Evolutionary conservation across 306 rosid genomes (phyloP), one percentile per base, ranked within the genome.

Genomic region (Hippophae rhamnoides): DNA sequence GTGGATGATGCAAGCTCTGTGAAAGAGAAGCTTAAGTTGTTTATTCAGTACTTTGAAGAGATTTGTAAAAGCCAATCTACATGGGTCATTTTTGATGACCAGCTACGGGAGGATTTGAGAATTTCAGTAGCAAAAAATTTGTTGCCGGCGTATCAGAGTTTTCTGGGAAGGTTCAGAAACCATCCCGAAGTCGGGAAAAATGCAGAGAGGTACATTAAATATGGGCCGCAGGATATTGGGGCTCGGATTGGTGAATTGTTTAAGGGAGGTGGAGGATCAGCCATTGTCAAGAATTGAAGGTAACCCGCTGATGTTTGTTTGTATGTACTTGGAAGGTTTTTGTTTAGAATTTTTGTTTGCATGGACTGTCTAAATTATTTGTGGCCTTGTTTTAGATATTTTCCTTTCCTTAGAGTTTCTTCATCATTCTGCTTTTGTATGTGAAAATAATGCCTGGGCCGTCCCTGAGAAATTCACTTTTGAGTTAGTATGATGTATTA

Each of bases 1-100:
- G 40, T 66, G 12, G 99, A 92, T 8, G 79, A 60, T 64, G 84
- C 74, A 31, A 31, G 38, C 38, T 31, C 38, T 54, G 78, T 92
- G 86, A 92, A 75, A 53, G 99, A 92, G 58, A 92, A 84, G 79
- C 76, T 92, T 27, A 86, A 74, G 69, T 50, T 59, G 47, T 92
- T 92, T 66, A 83, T 85, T 66, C 23, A 49, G n/a, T 57, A 59
- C 63, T 92, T 92, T n/a, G 99, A 88, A 3, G 88, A 88, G 52
- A 58, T 70, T 56, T 88, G 93, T 74, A 77, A 71, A 69, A 63
- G 43, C 60, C 99, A 92, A 46, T 80, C 86, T 53, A 67, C 74
- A 3, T 92, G 93, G 99, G 69, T 78, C 14, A 65, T 88, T 7
- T 88, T 65, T 54, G 95, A 92, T 55, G 84, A 78, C 43, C 97